These are phyloP conservation scores for Fraxinus ornus DNA, from an alignment of 305 asterid species.

Conservation along the genomic window DNA sequence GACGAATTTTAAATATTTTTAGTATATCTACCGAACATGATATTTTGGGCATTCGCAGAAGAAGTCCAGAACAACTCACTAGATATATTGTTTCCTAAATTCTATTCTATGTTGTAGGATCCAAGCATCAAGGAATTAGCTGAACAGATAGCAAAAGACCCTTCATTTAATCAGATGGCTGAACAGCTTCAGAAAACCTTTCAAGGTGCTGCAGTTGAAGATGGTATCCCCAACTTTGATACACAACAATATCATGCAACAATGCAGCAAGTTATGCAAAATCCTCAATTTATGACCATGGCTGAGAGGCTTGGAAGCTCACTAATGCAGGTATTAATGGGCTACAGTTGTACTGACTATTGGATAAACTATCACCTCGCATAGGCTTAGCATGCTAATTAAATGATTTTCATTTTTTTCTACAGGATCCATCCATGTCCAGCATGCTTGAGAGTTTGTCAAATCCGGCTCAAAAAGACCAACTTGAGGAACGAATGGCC, in stretches of 20 bases:
- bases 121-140: constrained; percentile 98
- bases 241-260: constrained; percentile 84
- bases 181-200: constrained; percentile 93
- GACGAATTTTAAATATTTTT: not conserved
- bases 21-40: not conserved
- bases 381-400: constrained; percentile 1
- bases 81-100: not conserved
- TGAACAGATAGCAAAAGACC: constrained; percentile 93
- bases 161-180: constrained; percentile 93
- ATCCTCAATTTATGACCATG: constrained; percentile 94
- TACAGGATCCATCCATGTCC: constrained; percentile 98
- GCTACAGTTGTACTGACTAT: constrained; percentile 13
- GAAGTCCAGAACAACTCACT: not conserved
- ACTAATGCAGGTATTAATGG: constrained; percentile 73
- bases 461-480: constrained; percentile 78
- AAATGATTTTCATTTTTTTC: constrained; percentile 7
- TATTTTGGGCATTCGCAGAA: not conserved
- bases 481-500: constrained; percentile 90
- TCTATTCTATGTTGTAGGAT: constrained; percentile 50
- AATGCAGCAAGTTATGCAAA: constrained; percentile 99
- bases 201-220: constrained; percentile 67
- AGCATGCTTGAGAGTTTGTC: constrained; percentile 87
- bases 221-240: constrained; percentile 78
- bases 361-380: not conserved
- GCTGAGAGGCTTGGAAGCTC: constrained; percentile 91